Percentiles rank a stretch among this genome's conserved stretches.
Evolutionary conservation across 345 rosid genomes (phyloP).

Genomic region (Eucalyptus camaldulensis): DNA sequence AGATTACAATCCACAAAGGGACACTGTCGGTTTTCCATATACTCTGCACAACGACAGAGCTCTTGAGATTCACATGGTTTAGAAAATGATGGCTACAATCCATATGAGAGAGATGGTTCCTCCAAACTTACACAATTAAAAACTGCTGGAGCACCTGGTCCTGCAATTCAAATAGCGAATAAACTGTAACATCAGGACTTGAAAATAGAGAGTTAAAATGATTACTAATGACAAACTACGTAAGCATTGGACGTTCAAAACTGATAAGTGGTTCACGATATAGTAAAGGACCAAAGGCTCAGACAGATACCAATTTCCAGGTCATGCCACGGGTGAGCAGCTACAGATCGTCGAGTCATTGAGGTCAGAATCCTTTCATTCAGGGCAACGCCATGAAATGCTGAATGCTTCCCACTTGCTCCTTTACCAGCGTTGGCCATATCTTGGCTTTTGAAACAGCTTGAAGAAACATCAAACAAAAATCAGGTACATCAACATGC

Average conservation of each 20-base stretch:
- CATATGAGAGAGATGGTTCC: not conserved
- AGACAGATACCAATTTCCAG: slow-evolving; percentile 57
- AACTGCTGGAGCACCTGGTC: slow-evolving; percentile 79
- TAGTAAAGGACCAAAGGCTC: not conserved
- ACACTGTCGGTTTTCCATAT: not conserved
- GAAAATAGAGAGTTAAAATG: not conserved
- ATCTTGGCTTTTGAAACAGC: not conserved
- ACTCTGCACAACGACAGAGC: not conserved
- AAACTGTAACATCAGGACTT: not conserved
- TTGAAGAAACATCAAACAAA: not conserved
- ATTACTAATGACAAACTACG: not conserved
- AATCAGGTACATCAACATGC: not conserved
- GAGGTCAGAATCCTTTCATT: slow-evolving; percentile 82
- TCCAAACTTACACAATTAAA: slow-evolving; percentile 70
- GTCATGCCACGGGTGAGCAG: slow-evolving; percentile 99
- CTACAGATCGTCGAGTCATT: slow-evolving; percentile 56
- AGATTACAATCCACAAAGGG: not conserved
- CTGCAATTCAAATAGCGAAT: slow-evolving; percentile 13
- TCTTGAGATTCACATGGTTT: not conserved
- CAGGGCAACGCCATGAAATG: slow-evolving; percentile 16
- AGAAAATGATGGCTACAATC: not conserved
- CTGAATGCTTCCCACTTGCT: slow-evolving; percentile 1
- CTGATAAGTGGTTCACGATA: not conserved
- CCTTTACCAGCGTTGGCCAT: slow-evolving; percentile 46
- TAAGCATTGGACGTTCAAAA: not conserved